phyloP scores from a whole-genome alignment of 352 stramenopile species.

The Blastocystis sp. region DNA sequence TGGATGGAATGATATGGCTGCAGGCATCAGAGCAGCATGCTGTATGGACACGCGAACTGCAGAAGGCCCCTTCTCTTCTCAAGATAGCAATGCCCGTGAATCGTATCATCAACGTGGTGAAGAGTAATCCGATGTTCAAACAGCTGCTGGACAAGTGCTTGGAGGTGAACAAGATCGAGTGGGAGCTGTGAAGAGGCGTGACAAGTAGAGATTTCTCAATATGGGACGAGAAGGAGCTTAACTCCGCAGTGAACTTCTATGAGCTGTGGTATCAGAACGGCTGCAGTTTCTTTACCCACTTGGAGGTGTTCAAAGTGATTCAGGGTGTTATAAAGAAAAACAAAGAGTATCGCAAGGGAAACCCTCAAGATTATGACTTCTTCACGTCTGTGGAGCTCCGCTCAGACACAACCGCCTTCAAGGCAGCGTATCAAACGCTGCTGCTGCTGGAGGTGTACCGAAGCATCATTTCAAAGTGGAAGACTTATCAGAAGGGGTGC shows the following conservation, averaged over 20 bases:
- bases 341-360: neutral
- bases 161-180: constrained; percentile 11
- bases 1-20: neutral
- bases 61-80: neutral
- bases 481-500: neutral
- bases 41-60: neutral
- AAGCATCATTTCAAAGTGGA: neutral
- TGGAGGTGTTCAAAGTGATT: neutral
- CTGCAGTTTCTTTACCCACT: neutral
- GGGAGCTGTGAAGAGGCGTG: neutral
- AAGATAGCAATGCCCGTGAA: neutral
- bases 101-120: neutral
- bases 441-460: neutral
- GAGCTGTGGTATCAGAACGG: neutral
- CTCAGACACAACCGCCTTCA: neutral
- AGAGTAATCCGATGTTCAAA: neutral
- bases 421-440: neutral
- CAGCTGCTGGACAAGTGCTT: neutral
- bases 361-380: neutral
- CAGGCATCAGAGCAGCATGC: neutral
- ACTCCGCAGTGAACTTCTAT: neutral
- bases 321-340: neutral
- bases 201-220: neutral
- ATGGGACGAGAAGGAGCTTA: neutral
- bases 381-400: neutral